Base-by-base conservation (phyloP, 1,284 basidiomycete species). In the Microbotryum lychnidis-dioicae region DNA sequence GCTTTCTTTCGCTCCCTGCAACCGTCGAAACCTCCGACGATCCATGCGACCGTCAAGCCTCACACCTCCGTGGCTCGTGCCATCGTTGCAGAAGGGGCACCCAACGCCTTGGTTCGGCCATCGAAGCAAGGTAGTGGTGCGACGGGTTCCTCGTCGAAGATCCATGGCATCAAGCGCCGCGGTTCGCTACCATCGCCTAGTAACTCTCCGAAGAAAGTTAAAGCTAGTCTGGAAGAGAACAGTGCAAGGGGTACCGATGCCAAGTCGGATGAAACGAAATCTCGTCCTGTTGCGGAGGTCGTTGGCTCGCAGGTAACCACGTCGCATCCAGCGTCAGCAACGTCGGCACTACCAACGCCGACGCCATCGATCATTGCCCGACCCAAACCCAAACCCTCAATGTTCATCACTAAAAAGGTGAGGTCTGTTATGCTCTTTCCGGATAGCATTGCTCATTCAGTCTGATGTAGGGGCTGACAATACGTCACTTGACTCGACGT, bases 371-470 rank as follows among this genome's bases (percentile, higher is more conserved):
- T 33, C 9, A 31, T 53, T n/a, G 51, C 51, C 23, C n/a, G 51
- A 53, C 51, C 29, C 23, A 53, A 53, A n/a, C 51, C 51, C 21
- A 53, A 53, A 20, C 51, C 51, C n/a, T 53, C 51, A 5, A 53
- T 53, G 51, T 53, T 53, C 27, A 53, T 53, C n/a, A 53, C 51
- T 12, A 53, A 53, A 29, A 53, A 53, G 25, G 51, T 53, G 27
- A 25, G 29, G 2, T 4, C 37, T 2, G 12, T 42, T 18, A 42
- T 16, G 37, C 37, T 42, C 37, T 42, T 18, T 42, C 14, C 37
- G 37, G 16, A 42, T 6, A 42, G 37, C 4, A 18, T 18, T 18
- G 37, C 37, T 42, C 37, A 42, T 42, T 42, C 6, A 16, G 18
- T 6, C 37, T 18, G 37, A 42, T 42, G 37, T 42, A 42, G 9